Evolutionary conservation across 23 red algal species (phyloP), one percentile per base, ranked within the genome.

Genomic region (Pyropia yezoensis): DNA sequence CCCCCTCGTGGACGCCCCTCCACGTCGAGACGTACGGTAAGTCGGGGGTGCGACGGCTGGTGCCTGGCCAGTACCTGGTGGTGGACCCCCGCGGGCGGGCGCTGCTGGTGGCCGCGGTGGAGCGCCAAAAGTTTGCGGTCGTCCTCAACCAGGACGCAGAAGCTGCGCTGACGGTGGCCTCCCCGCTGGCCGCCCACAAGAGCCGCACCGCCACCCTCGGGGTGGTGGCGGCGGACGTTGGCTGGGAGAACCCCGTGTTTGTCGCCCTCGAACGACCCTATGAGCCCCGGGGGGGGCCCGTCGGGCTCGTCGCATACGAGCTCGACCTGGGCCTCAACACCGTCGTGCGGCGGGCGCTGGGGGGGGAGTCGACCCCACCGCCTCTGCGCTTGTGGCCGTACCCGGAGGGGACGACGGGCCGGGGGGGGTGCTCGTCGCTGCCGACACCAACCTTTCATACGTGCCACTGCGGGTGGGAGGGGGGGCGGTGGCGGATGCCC

Each of bases 191-290:
- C 14, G 64, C 57, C 52, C 90, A 95, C 29, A 86, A 75, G 49
- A 54, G 80, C 1, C 52, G 55, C 19, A 47, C 73, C 49, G 61
- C 74, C 21, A 79, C 73, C 4, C 59, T 74, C 62, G 76, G 22
- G 16, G 60, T 86, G 7, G 70, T 73, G 7, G 82, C 65, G 14
- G 56, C 78, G 22, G 90, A 95, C 62, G 90, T 87, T 34, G 90
- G 90, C 51, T 95, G 54, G 52, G 90, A 87, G 23, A 95, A 95
- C 52, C 90, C 90, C 15, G 47, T 88, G 33, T 95, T 95, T 71
- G 90, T 80, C 11, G 73, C 74, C 6, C 63, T 95, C 11, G 90
- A 95, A 65, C 70, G 75, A 18, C 20, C 47, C 7, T 87, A 82
- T 61, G 18, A 86, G 1, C 59, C 78, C 0, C 66, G 52, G 32